Conservation (phyloP, 257 asterid genomes). For the Avicennia marina region DNA sequence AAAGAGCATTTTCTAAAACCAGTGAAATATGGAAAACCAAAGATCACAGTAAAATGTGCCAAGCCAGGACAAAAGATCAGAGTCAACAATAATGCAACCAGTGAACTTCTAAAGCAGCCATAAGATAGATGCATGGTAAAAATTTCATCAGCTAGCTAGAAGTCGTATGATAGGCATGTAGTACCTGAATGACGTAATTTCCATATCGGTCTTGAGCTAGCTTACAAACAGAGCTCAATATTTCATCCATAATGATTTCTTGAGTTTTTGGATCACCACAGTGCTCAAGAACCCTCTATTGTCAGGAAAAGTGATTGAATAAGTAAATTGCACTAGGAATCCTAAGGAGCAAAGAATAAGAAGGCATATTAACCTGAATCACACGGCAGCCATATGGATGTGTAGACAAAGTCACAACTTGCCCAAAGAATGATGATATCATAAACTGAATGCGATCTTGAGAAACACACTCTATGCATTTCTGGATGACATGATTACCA, state of each 20-base stretch:
- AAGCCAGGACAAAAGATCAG: too few species aligned
- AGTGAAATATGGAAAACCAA: too few species aligned
- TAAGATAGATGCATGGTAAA: too few species aligned
- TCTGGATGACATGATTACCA: background rate
- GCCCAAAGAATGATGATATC: slow-evolving; percentile 46
- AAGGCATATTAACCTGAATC: slow-evolving; percentile 35
- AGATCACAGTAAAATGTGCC: too few species aligned
- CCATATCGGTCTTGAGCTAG: slow-evolving; percentile 70
- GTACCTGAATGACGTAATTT: slow-evolving; percentile 61
- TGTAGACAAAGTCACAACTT: slow-evolving; percentile 60
- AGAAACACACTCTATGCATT: background rate
- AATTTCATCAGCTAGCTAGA: too few species aligned
- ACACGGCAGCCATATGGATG: slow-evolving; percentile 78
- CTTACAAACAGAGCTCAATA: slow-evolving; percentile 54
- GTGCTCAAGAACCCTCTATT: slow-evolving; percentile 69
- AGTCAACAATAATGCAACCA: too few species aligned
- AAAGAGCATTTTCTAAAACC: too few species aligned
- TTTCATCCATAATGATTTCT: slow-evolving; percentile 57
- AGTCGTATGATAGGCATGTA: too few species aligned
- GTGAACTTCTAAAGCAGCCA: too few species aligned
- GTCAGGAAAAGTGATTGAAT: slow-evolving; percentile 7
- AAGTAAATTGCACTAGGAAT: too few species aligned
- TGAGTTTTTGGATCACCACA: slow-evolving; percentile 46
- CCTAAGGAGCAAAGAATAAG: background rate
- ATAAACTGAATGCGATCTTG: slow-evolving; percentile 34